Conservation (phyloP, 495 filamentous ascomycete genomes). For the Trichoderma virens region DNA sequence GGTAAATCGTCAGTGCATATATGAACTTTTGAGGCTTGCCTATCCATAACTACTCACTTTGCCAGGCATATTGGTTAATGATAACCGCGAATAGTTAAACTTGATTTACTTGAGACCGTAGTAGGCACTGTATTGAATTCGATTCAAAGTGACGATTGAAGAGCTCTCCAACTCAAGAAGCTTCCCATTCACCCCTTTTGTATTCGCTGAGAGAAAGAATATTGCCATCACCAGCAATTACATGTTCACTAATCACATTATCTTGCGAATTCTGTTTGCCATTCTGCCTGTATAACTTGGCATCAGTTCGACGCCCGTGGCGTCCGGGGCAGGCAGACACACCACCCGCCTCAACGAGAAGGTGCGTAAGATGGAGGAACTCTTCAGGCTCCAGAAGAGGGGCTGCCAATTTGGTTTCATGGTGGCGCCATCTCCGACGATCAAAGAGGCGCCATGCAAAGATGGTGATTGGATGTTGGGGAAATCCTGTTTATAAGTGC, state of each 20-base stretch:
- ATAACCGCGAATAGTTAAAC: not conserved
- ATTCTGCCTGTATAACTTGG: not conserved
- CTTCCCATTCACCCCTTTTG: too few relatives aligned
- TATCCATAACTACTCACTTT: not conserved
- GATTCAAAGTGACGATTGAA: too few relatives aligned
- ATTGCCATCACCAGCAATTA: not conserved
- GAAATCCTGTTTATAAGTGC: not conserved
- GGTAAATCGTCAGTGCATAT: too few relatives aligned
- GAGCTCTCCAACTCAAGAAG: too few relatives aligned
- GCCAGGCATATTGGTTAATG: not conserved
- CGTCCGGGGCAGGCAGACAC: not conserved
- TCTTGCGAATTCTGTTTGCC: not conserved
- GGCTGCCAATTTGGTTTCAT: not conserved
- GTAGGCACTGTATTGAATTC: too few relatives aligned
- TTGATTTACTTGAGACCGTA: too few relatives aligned
- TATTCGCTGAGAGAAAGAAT: too few relatives aligned
- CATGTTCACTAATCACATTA: not conserved
- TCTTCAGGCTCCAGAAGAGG: constrained; percentile 1
- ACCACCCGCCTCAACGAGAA: not conserved
- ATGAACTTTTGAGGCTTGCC: not conserved
- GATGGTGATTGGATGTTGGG: not conserved
- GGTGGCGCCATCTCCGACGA: not conserved
- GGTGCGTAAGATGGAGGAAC: not conserved
- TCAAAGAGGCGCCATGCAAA: not conserved
- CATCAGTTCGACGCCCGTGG: constrained; percentile 1